phyloP scores from a whole-genome alignment of 2,329 filamentous ascomycete species.

The Scedosporium aurantiacum region DNA sequence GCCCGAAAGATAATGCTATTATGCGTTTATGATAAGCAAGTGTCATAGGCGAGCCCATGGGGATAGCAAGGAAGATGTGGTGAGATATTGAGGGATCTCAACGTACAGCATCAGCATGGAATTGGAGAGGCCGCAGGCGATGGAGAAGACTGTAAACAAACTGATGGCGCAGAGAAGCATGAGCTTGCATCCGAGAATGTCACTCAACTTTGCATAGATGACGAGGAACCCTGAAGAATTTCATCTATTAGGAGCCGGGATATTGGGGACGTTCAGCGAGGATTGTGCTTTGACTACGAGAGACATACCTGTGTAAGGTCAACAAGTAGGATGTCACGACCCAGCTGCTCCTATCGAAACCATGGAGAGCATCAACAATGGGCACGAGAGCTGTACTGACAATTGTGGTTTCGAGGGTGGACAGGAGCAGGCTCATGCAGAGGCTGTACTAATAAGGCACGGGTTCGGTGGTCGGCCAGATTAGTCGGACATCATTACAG shows the following conservation, averaged over 20 bases:
- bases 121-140: constrained; percentile 28
- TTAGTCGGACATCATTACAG: no score
- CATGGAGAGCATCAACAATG: constrained; percentile 24
- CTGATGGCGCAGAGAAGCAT: constrained; percentile 14
- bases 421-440: constrained; percentile 23
- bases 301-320: constrained; percentile 29
- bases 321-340: constrained; percentile 34
- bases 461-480: no score
- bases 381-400: constrained; percentile 34
- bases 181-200: no score
- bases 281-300: no score
- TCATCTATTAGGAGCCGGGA: no score
- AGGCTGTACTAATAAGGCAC: neutral
- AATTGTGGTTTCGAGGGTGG: constrained; percentile 33
- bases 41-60: no score
- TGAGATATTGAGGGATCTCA: neutral
- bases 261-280: no score
- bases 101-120: constrained; percentile 28
- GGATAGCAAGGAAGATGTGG: constrained; percentile 19
- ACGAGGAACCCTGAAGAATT: no score
- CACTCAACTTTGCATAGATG: no score
- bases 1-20: constrained; percentile 25
- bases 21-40: no score
- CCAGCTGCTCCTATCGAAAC: constrained; percentile 26
- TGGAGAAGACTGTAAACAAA: constrained; percentile 30